Evolutionary conservation across 345 rosid species (phyloP), one percentile per base, ranked within the genome.

Genomic region (Gossypium longicalyx): DNA sequence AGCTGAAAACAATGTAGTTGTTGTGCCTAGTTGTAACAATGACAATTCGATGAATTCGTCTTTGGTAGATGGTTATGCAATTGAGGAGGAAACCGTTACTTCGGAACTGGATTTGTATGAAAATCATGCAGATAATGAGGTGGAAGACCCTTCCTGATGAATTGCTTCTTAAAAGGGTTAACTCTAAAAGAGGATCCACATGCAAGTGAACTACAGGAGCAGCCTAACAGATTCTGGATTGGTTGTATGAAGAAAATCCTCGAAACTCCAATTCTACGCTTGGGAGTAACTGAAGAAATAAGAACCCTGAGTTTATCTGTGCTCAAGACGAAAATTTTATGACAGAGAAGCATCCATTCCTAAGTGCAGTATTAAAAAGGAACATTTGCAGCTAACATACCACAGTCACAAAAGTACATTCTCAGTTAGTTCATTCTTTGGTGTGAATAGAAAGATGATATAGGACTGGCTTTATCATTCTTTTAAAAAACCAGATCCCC

Each of bases 191-290:
- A 29, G 38, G 38, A 29, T 29, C 38, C 38, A 29, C 96, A 29
- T 86, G 91, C 84, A 89, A 77, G 72, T 91, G 96, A 98, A 93
- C 97, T 47, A 89, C 98, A 19, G 99, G 99, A 64, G 99, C 97
- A 25, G 96, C 0, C 11, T 17, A 53, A 20, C 22, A 53, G 97
- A 67, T 96, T 98, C 16, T 84, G 96, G 34, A 93, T 91, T 2
- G 91, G 98, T 67, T 91, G 93, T 41, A 93, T 90, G 17, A 87
- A 94, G 88, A 76, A 90, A 85, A 74, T 98, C 99, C 4, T 80
- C 90, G 6, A 84, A 88, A 74, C 94, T 91, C 78, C 98, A 93
- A 76, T 87, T 87, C 83, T 88, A 80, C 58, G 98, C 93, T 38
- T 72, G 91, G 73, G 97, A 91, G 82, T 89, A 87, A 75, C 87